A percentile compares a stretch with the other conserved stretches of the same genome.
Evolutionary conservation across 2,329 filamentous ascomycete genomes (phyloP).

Genomic region (Colletotrichum paranaense): DNA sequence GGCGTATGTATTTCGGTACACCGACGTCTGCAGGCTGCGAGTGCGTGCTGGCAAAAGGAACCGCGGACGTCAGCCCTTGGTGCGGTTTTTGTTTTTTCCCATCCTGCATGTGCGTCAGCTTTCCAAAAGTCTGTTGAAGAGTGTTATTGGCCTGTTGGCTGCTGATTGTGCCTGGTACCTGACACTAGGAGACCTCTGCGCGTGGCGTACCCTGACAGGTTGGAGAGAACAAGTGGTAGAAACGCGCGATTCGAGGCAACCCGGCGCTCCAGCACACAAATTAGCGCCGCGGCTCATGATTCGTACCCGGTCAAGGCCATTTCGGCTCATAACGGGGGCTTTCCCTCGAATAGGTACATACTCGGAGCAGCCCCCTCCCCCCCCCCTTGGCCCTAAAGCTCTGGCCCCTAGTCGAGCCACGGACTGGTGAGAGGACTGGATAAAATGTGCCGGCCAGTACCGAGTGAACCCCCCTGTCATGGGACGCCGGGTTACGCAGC

Average conservation of each 20-base stretch:
- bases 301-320: slow-evolving; percentile 15
- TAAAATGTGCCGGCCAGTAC: slow-evolving; percentile 33
- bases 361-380: not conserved
- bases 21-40: not conserved
- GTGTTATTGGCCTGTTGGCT: slow-evolving; percentile 45
- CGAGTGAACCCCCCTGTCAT: slow-evolving; percentile 9
- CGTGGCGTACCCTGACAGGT: slow-evolving; percentile 53
- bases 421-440: slow-evolving; percentile 17
- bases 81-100: slow-evolving; percentile 17
- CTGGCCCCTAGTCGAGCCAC: slow-evolving; percentile 22
- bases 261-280: slow-evolving; percentile 6
- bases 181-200: slow-evolving; percentile 46
- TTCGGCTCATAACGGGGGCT: slow-evolving; percentile 4
- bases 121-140: slow-evolving; percentile 5
- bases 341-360: not conserved
- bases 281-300: slow-evolving; percentile 29
- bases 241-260: slow-evolving; percentile 23
- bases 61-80: slow-evolving; percentile 23
- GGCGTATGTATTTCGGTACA: slow-evolving; percentile 1
- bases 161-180: slow-evolving; percentile 53
- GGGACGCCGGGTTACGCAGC: slow-evolving; percentile 20
- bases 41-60: slow-evolving; percentile 19
- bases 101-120: slow-evolving; percentile 23
- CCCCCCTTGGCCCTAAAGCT: not conserved
- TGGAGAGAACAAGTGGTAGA: slow-evolving; percentile 34